A percentile compares a stretch with the other conserved stretches of the same genome.
These are phyloP conservation scores for Parietaria judaica DNA, from an alignment of 306 rosid genomes.

Conservation along the genomic window DNA sequence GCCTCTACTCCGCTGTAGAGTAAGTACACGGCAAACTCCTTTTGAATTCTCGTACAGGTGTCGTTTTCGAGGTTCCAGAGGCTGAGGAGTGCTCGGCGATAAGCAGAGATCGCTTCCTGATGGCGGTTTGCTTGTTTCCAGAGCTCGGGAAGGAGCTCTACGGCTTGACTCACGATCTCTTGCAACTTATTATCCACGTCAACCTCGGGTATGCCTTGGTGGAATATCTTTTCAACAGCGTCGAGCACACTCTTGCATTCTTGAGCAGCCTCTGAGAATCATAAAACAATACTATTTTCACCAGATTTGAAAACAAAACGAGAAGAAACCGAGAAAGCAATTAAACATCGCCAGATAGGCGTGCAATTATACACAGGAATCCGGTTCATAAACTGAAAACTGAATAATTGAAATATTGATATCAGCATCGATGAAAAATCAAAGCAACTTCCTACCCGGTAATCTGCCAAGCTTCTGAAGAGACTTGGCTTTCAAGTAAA, in stretches of 20 bases:
- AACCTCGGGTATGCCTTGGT: slow-evolving; percentile 57
- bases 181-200: slow-evolving; percentile 83
- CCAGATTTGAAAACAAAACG: slow-evolving; percentile 14
- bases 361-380: too few relatives aligned
- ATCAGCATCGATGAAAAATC: not conserved
- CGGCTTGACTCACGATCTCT: slow-evolving; percentile 77
- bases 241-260: slow-evolving; percentile 79
- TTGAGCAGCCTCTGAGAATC: slow-evolving; percentile 71
- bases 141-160: slow-evolving; percentile 94
- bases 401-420: too few relatives aligned
- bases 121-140: slow-evolving; percentile 62
- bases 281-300: slow-evolving; percentile 24
- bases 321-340: slow-evolving; percentile 8
- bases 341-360: not conserved
- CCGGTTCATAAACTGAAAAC: too few relatives aligned
- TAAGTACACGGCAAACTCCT: slow-evolving; percentile 62
- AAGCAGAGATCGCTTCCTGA: slow-evolving; percentile 66
- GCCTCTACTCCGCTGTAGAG: slow-evolving; percentile 89
- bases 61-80: slow-evolving; percentile 91
- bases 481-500: slow-evolving; percentile 86
- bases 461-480: slow-evolving; percentile 76
- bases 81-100: slow-evolving; percentile 78
- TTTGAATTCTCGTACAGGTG: slow-evolving; percentile 77
- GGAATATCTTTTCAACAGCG: slow-evolving; percentile 80
- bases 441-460: slow-evolving; percentile 35